These are phyloP conservation scores for Syzygium aromaticum DNA, from an alignment of 345 rosid genomes.

Conservation along the genomic window DNA sequence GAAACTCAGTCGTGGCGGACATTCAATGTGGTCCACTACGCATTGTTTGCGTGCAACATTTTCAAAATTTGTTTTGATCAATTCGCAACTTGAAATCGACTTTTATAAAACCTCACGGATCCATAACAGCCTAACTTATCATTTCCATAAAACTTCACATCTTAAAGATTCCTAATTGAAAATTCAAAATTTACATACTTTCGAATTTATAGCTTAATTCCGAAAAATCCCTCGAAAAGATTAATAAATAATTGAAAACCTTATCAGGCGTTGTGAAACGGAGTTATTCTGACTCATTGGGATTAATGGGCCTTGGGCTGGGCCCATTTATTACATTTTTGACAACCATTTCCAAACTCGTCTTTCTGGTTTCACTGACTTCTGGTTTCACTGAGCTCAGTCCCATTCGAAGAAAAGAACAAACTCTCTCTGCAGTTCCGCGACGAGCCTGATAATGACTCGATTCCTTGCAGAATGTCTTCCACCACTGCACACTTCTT, in stretches of 20 bases:
- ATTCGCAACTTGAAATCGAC: too few species aligned
- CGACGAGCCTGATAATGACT: constrained; percentile 1
- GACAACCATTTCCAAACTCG: background rate
- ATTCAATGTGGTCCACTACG: too few species aligned
- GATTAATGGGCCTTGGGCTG: background rate
- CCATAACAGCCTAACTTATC: too few species aligned
- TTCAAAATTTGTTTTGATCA: too few species aligned
- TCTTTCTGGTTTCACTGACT: background rate
- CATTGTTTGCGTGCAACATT: too few species aligned
- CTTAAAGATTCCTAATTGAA: background rate
- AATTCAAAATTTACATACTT: too few species aligned
- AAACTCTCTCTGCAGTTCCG: background rate
- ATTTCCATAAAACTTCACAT: background rate
- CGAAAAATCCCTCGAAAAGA: too few species aligned
- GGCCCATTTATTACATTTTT: background rate
- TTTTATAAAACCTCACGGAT: too few species aligned
- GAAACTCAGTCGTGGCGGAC: too few species aligned
- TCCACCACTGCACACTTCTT: constrained; percentile 48
- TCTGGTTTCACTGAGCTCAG: background rate
- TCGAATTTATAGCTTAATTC: background rate
- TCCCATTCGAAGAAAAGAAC: background rate
- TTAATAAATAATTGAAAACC: too few species aligned
- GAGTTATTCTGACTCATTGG: too few species aligned
- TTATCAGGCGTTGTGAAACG: too few species aligned
- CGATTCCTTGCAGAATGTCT: constrained; percentile 66